A percentile compares a stretch with the other conserved stretches of the same genome.
Evolutionary conservation across 73 alveolate species (phyloP).

Genomic region (Tetrahymena thermophila): DNA sequence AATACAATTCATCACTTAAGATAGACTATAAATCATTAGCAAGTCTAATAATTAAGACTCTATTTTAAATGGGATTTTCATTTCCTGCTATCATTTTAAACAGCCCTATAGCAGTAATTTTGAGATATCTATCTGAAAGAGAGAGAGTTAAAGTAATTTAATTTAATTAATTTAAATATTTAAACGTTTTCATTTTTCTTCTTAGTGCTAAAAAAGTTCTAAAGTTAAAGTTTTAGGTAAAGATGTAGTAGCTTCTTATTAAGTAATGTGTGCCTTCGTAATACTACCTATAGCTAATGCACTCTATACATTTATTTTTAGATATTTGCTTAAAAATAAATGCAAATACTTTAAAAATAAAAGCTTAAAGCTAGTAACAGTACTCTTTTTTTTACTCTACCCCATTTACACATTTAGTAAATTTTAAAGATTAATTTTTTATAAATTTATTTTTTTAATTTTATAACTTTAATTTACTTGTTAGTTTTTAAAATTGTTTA

Average conservation of each 20-base stretch:
- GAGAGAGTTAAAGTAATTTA: conserved; percentile 59
- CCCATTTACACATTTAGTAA: neutral
- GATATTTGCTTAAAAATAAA: neutral
- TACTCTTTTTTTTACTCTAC: neutral
- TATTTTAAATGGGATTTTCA: conserved; percentile 31
- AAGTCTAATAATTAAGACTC: conserved; percentile 5
- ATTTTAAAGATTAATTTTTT: neutral
- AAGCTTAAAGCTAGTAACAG: neutral
- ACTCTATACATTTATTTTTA: conserved; percentile 27
- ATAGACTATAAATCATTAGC: conserved; percentile 7
- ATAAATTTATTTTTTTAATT: no score
- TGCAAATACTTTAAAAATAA: neutral
- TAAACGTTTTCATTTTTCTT: neutral
- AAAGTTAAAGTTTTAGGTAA: conserved; percentile 73
- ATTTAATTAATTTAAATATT: neutral
- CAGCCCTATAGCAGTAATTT: conserved; percentile 51
- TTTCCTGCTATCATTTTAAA: conserved; percentile 68
- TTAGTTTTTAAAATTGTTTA: no score
- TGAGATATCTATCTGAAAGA: conserved; percentile 59
- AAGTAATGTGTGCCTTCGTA: conserved; percentile 53
- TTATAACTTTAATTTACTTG: no score
- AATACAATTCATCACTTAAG: neutral
- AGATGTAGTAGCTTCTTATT: conserved; percentile 76
- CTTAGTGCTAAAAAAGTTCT: conserved; percentile 39
- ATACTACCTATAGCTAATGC: conserved; percentile 25